Evolutionary conservation across 2,329 filamentous ascomycete species (phyloP), one percentile per base, ranked within the genome.

Genomic region (Arthroderma uncinatum): DNA sequence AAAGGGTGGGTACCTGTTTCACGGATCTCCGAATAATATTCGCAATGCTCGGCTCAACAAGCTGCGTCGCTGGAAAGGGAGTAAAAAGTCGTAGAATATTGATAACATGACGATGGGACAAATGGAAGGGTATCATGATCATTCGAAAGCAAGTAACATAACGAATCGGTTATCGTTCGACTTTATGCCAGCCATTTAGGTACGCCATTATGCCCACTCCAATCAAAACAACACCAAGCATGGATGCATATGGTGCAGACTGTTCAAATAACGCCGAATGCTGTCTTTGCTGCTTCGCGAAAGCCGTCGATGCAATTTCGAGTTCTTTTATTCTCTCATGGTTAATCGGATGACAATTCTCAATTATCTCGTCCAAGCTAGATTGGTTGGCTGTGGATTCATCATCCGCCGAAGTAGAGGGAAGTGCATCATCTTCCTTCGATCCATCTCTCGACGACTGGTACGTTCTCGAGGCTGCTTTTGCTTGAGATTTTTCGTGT

Each of bases 161-260:
- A 33, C 44, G 44, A 50, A 50, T 50, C 44, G 28, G 50, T 55
- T 53, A 60, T 57, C 37, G 56, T 42, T 79, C 78, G 56, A 74
- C 69, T 65, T 77, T 78, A 65, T 89, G 86, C 87, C 87, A 92
- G 54, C 86, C 85, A 66, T 93, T 93, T 64, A 93, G 78, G 71
- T 90, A 91, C 42, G 86, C 87, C 88, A 93, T 93, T 62, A 93
- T 70, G 12, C 88, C 86, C 74, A 93, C 85, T 33, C 88, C 88
- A 60, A 93, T 75, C 57, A 93, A 71, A 25, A 93, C 87, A 33
- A 93, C 88, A 9, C 88, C 86, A 48, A 93, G 73, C 81, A 92
- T 89, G 1, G 86, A 90, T 40, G 86, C 85, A 66, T 91, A 92
- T 14, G 88, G 88, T 58, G 87, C 76, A 57, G 80, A 78, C 48